Percentiles rank a stretch among this genome's conserved stretches.
These are phyloP conservation scores for Dalbergia cultrata DNA, from an alignment of 306 rosid genomes.

Conservation along the genomic window DNA sequence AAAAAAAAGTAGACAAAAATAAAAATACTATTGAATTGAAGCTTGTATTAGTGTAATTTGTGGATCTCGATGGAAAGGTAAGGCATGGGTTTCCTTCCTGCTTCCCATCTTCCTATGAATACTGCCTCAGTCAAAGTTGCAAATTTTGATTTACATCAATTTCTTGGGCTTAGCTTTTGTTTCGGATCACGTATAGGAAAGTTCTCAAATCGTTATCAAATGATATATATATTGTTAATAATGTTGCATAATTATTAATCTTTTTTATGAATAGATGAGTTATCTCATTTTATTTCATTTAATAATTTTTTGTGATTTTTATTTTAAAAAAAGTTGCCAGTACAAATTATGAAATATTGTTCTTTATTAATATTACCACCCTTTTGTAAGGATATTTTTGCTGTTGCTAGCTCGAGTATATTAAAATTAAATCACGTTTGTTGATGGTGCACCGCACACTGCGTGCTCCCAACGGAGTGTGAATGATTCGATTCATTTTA, in stretches of 20 bases:
- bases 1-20: too few relatives aligned
- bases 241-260: background rate
- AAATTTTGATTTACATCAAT: constrained; percentile 13
- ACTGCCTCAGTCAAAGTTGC: background rate
- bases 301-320: too few relatives aligned
- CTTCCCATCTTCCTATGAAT: constrained; percentile 45
- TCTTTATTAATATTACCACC: background rate
- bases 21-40: constrained; percentile 13
- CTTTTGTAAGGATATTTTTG: background rate
- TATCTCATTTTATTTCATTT: too few relatives aligned
- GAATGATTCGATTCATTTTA: background rate
- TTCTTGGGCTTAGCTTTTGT: constrained; percentile 37
- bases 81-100: constrained; percentile 18
- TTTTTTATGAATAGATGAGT: background rate
- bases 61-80: constrained; percentile 40
- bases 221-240: too few relatives aligned
- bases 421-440: background rate
- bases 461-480: background rate
- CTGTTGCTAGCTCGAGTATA: background rate
- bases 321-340: too few relatives aligned
- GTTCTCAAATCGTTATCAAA: constrained; percentile 8
- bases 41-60: background rate
- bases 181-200: constrained; percentile 30
- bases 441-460: background rate
- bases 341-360: too few relatives aligned